Conservation (phyloP, 1,139 yeast species). For the Yamadazyma diospyri region DNA sequence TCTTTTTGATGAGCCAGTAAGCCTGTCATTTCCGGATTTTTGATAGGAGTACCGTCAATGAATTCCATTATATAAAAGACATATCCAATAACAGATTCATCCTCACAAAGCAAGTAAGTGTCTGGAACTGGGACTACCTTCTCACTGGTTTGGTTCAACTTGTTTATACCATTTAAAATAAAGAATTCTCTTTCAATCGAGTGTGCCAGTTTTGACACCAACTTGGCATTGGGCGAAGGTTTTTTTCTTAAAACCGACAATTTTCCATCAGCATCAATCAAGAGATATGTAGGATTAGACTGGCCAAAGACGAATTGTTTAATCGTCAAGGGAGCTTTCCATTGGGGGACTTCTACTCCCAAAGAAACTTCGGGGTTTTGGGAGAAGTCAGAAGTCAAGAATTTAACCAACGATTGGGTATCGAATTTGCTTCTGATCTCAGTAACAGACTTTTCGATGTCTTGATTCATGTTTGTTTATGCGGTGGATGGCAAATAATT, state of each 20-base stretch:
- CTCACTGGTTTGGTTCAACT: constrained; percentile 22
- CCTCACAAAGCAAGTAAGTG: constrained; percentile 49
- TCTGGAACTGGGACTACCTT: constrained; percentile 48
- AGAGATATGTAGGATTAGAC: constrained; percentile 61
- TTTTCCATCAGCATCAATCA: constrained; percentile 38
- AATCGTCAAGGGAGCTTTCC: constrained; percentile 23
- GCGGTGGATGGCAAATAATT: too few relatives aligned
- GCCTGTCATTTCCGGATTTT: constrained; percentile 50
- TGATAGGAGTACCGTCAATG: constrained; percentile 57
- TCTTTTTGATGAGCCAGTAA: constrained; percentile 22
- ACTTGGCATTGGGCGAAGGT: constrained; percentile 52
- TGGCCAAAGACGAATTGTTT: constrained; percentile 65
- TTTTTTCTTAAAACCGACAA: constrained; percentile 56
- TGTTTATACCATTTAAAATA: constrained; percentile 46
- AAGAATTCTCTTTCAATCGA: constrained; percentile 63
- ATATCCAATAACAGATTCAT: constrained; percentile 45
- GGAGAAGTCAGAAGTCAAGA: constrained; percentile 16
- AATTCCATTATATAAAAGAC: constrained; percentile 63
- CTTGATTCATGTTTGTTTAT: constrained; percentile 16
- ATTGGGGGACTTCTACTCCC: constrained; percentile 19
- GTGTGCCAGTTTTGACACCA: constrained; percentile 60
- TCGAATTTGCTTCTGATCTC: constrained; percentile 39
- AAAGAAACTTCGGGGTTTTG: constrained; percentile 13
- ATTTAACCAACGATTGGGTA: constrained; percentile 26
- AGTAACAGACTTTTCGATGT: constrained; percentile 18